Conservation (phyloP, 345 rosid species). For the Pistacia vera region DNA sequence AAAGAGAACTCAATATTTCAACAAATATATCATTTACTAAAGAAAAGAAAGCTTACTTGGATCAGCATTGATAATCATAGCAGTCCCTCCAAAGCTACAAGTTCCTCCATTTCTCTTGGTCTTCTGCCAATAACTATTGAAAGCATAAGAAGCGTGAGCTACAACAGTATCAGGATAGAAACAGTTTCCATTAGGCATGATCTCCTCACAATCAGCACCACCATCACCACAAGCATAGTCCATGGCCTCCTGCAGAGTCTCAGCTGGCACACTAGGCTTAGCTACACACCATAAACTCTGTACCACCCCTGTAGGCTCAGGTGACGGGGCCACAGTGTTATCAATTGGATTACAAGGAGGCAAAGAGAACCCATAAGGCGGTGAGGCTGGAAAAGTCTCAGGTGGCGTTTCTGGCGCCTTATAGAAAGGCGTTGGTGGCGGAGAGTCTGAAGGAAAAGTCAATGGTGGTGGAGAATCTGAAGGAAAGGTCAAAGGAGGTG, state of each 20-base stretch:
- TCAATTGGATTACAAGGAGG: constrained; percentile 50
- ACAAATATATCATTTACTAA: not conserved
- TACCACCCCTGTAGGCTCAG: constrained; percentile 21
- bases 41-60: constrained; percentile 47
- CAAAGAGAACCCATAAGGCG: constrained; percentile 33
- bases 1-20: not conserved
- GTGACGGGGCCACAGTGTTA: constrained; percentile 31
- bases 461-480: constrained; percentile 27
- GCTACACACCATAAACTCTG: constrained; percentile 76
- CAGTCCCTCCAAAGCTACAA: constrained; percentile 77
- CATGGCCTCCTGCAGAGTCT: constrained; percentile 60
- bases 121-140: constrained; percentile 75
- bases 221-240: constrained; percentile 78
- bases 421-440: constrained; percentile 30
- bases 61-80: constrained; percentile 67
- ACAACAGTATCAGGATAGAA: constrained; percentile 55
- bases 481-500: constrained; percentile 24
- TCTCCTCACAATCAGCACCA: constrained; percentile 65
- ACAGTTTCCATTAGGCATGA: constrained; percentile 58
- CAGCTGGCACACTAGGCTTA: constrained; percentile 70
- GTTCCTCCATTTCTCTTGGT: constrained; percentile 61
- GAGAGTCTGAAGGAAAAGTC: constrained; percentile 24
- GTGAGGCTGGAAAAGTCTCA: constrained; percentile 20
- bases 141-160: constrained; percentile 80
- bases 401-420: constrained; percentile 50